Evolutionary conservation across 768 basidiomycete species (phyloP).

Genomic region (Boletus patriciae): DNA sequence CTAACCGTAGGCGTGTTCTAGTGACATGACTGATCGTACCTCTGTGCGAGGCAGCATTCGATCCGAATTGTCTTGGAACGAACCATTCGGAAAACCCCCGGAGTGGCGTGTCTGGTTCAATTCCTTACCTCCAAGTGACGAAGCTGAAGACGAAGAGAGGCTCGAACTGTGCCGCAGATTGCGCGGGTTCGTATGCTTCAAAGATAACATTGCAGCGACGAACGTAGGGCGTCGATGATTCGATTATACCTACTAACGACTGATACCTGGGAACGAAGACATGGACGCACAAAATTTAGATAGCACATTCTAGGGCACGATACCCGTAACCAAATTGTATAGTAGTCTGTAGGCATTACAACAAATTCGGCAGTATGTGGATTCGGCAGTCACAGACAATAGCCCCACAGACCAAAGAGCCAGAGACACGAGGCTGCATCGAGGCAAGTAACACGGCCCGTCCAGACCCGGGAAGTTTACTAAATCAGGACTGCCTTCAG

Average conservation of each 20-base stretch:
- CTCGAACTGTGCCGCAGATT: constrained; percentile 41
- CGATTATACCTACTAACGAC: constrained; percentile 15
- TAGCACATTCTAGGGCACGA: constrained; percentile 19
- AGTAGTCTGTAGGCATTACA: constrained; percentile 23
- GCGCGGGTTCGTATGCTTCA: constrained; percentile 57
- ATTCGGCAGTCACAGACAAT: not conserved
- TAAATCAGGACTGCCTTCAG: constrained; percentile 24
- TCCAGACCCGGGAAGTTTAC: constrained; percentile 14
- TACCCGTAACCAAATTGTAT: constrained; percentile 29
- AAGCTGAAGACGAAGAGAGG: constrained; percentile 20
- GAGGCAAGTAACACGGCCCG: not conserved
- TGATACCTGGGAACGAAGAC: constrained; percentile 20
- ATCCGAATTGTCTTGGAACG: constrained; percentile 51
- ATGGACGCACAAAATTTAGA: constrained; percentile 19
- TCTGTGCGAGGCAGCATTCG: constrained; percentile 53
- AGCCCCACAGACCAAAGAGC: no score
- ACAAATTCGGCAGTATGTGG: not conserved
- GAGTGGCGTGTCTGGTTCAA: constrained; percentile 56
- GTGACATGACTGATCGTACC: constrained; percentile 77
- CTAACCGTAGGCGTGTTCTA: constrained; percentile 28
- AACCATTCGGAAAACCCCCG: constrained; percentile 47
- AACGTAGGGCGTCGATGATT: constrained; percentile 9
- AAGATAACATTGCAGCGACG: constrained; percentile 27
- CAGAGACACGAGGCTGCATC: no score
- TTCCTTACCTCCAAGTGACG: constrained; percentile 19